Conservation (phyloP, 164 flowering plant species). For the Cinnamomum chago region DNA sequence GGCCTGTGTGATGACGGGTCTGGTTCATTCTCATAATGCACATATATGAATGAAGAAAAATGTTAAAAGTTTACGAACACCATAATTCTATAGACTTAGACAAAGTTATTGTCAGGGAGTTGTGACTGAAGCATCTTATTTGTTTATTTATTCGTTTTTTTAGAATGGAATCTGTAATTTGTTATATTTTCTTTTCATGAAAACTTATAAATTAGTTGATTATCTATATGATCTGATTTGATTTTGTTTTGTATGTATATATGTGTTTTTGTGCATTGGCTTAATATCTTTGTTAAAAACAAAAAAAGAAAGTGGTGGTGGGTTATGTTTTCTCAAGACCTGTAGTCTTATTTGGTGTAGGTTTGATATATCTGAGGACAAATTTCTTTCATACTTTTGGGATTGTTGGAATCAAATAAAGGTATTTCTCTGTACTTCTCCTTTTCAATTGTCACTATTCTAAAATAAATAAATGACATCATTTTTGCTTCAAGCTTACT, state of each 20-base stretch:
- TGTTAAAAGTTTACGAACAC: too few species aligned
- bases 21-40: too few species aligned
- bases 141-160: not conserved
- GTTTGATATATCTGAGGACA: conserved; percentile 70
- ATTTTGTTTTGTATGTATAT: not conserved
- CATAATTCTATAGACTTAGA: too few species aligned
- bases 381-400: conserved; percentile 75
- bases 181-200: not conserved
- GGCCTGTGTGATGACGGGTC: too few species aligned
- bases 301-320: not conserved
- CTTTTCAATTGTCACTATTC: not conserved
- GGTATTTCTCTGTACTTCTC: conserved; percentile 35
- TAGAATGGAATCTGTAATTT: not conserved
- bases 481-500: not conserved
- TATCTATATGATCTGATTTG: too few species aligned
- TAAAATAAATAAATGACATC: not conserved
- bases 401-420: conserved; percentile 66
- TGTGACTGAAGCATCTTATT: not conserved
- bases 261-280: not conserved
- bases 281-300: not conserved
- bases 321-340: not conserved
- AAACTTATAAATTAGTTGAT: not conserved
- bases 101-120: not conserved
- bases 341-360: conserved; percentile 32
- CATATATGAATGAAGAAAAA: too few species aligned